Percentiles rank a stretch among this genome's conserved stretches.
Evolutionary conservation across 345 rosid species (phyloP).

Genomic region (Gossypium thurberi): DNA sequence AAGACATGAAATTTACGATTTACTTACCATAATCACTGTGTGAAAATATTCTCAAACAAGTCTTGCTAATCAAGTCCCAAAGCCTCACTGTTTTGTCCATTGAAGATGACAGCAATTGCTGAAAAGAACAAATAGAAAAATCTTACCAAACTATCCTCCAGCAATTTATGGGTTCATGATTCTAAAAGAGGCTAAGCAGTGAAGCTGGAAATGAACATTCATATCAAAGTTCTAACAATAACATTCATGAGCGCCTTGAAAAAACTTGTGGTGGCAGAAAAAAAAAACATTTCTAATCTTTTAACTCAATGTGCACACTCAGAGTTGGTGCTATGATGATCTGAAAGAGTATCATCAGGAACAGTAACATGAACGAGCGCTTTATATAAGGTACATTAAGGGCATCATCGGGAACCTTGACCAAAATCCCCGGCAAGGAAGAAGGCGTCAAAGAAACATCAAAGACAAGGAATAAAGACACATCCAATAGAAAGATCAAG

Average conservation of each 20-base stretch:
- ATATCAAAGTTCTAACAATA: background rate
- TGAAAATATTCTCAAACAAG: conserved; percentile 83
- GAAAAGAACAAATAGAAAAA: conserved; percentile 23
- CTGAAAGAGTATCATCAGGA: background rate
- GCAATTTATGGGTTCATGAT: background rate
- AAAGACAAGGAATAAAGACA: background rate
- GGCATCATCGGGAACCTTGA: background rate
- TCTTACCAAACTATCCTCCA: conserved; percentile 11
- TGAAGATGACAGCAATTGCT: conserved; percentile 91
- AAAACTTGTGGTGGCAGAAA: background rate
- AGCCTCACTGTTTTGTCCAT: conserved; percentile 98
- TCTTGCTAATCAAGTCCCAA: conserved; percentile 77
- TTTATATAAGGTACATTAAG: too few species aligned
- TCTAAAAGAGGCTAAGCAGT: conserved; percentile 5
- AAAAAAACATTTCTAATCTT: background rate
- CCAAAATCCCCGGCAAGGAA: too few species aligned
- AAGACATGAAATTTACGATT: background rate
- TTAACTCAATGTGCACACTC: background rate
- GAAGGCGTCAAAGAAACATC: background rate
- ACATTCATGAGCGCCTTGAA: background rate
- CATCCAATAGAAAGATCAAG: background rate
- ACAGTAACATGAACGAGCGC: background rate
- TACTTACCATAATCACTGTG: conserved; percentile 92
- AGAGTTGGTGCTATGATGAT: background rate
- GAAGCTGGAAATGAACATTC: background rate